Percentiles rank a stretch among this genome's conserved stretches.
phyloP scores from a whole-genome alignment of 805 yeast species.

The Ogataea thermomethanolica region DNA sequence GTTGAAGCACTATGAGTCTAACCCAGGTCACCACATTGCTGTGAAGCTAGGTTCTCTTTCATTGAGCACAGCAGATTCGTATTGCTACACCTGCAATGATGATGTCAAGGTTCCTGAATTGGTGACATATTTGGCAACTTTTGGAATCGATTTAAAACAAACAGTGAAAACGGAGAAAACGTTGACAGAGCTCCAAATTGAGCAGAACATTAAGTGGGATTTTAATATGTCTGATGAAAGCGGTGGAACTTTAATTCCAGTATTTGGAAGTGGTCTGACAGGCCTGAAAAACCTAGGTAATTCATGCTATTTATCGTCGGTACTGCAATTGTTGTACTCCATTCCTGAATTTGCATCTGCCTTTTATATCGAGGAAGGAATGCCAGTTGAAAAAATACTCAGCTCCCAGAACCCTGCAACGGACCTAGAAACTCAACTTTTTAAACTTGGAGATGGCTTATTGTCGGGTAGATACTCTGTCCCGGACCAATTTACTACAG shows the following conservation, averaged over 20 bases:
- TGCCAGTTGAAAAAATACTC: slow-evolving; percentile 32
- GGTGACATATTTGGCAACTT: slow-evolving; percentile 45
- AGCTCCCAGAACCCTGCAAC: slow-evolving; percentile 51
- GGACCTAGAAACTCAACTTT: slow-evolving; percentile 70
- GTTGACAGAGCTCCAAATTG: slow-evolving; percentile 83
- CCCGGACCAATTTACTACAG: slow-evolving; percentile 45
- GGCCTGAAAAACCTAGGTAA: slow-evolving; percentile 91
- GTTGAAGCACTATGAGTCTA: slow-evolving; percentile 55
- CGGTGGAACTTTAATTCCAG: slow-evolving; percentile 61
- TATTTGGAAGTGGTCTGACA: slow-evolving; percentile 73
- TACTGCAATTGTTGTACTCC: slow-evolving; percentile 65
- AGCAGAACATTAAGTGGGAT: slow-evolving; percentile 92
- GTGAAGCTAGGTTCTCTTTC: slow-evolving; percentile 89
- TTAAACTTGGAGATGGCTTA: slow-evolving; percentile 78
- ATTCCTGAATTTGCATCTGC: slow-evolving; percentile 40
- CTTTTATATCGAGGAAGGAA: slow-evolving; percentile 33
- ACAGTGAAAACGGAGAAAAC: slow-evolving; percentile 78
- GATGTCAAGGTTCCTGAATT: slow-evolving; percentile 75
- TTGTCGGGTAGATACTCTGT: slow-evolving; percentile 67
- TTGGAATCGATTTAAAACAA: slow-evolving; percentile 61
- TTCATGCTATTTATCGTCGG: slow-evolving; percentile 86
- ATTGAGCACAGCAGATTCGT: slow-evolving; percentile 75
- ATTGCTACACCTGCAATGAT: slow-evolving; percentile 85
- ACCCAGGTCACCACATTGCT: slow-evolving; percentile 70
- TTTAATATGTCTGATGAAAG: slow-evolving; percentile 71